These are phyloP conservation scores for Leccinum sublutescens DNA, from an alignment of 768 basidiomycete species.

Conservation along the genomic window DNA sequence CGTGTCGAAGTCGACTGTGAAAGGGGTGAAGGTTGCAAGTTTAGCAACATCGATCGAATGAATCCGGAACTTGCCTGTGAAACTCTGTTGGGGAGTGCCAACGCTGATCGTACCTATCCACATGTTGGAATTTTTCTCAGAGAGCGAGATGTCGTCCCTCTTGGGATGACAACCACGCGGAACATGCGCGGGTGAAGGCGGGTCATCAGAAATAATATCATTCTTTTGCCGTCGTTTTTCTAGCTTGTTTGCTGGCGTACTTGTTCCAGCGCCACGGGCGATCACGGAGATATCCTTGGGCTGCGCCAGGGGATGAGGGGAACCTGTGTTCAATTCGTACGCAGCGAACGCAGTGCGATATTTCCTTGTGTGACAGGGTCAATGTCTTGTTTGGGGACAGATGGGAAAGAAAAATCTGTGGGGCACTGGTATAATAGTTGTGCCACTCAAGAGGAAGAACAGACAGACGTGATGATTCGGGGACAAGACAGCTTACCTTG, in stretches of 20 bases:
- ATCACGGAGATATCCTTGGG: slow-evolving; percentile 5
- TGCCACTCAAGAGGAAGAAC: background rate
- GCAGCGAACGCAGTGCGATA: slow-evolving; percentile 41
- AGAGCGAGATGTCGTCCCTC: slow-evolving; percentile 35
- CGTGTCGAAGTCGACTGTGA: slow-evolving; percentile 52
- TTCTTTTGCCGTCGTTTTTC: slow-evolving; percentile 10
- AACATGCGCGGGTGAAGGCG: background rate
- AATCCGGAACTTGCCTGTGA: slow-evolving; percentile 35
- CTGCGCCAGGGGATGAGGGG: slow-evolving; percentile 33
- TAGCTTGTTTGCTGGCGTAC: background rate
- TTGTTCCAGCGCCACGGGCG: slow-evolving; percentile 1
- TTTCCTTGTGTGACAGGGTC: slow-evolving; percentile 36
- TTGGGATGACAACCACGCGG: slow-evolving; percentile 15
- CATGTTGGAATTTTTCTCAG: slow-evolving; percentile 37
- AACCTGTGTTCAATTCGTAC: slow-evolving; percentile 45
- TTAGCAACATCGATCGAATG: background rate
- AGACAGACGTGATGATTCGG: background rate
- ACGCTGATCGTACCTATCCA: slow-evolving; percentile 49
- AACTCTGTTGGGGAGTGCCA: slow-evolving; percentile 45
- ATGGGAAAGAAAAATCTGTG: background rate
- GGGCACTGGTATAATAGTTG: background rate
- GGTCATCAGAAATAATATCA: background rate
- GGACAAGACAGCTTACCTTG: slow-evolving; percentile 15
- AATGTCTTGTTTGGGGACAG: background rate
- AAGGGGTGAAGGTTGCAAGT: background rate